Conservation (phyloP, 2,329 filamentous ascomycete genomes). For the Trichoderma endophyticum region DNA sequence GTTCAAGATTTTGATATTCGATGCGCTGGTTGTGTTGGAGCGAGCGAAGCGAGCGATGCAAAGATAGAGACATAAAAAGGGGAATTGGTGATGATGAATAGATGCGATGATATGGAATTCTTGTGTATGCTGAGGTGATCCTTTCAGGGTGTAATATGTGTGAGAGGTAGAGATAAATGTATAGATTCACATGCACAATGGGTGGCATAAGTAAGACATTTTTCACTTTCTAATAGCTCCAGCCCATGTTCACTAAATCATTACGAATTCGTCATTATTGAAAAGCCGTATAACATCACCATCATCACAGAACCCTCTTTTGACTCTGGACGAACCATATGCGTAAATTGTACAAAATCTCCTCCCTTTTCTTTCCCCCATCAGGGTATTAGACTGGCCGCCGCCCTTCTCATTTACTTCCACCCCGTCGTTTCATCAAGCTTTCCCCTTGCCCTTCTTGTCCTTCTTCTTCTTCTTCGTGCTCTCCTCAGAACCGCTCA, state of each 20-base stretch:
- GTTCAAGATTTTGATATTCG: neutral
- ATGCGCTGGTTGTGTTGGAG: neutral
- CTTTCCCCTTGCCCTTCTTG: constrained; percentile 46
- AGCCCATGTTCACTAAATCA: neutral
- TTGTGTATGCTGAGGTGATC: neutral
- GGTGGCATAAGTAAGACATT: neutral
- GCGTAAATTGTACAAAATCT: neutral
- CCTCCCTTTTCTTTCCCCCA: neutral
- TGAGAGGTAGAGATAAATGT: neutral
- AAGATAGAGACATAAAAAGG: neutral
- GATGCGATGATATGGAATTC: neutral
- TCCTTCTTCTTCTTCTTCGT: constrained; percentile 45
- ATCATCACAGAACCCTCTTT: neutral
- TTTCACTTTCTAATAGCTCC: neutral
- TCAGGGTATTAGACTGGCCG: neutral
- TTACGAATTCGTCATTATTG: neutral
- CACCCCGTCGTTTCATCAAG: constrained; percentile 22
- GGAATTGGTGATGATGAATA: neutral
- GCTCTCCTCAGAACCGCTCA: constrained; percentile 23
- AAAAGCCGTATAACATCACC: constrained; percentile 1
- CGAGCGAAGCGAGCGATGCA: neutral
- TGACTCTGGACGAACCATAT: neutral
- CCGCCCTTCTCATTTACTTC: neutral
- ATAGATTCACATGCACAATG: neutral
- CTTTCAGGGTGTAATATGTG: neutral